Evolutionary conservation across 2,329 filamentous ascomycete genomes (phyloP), one percentile per base, ranked within the genome.

Genomic region (Apiospora kogelbergensis): DNA sequence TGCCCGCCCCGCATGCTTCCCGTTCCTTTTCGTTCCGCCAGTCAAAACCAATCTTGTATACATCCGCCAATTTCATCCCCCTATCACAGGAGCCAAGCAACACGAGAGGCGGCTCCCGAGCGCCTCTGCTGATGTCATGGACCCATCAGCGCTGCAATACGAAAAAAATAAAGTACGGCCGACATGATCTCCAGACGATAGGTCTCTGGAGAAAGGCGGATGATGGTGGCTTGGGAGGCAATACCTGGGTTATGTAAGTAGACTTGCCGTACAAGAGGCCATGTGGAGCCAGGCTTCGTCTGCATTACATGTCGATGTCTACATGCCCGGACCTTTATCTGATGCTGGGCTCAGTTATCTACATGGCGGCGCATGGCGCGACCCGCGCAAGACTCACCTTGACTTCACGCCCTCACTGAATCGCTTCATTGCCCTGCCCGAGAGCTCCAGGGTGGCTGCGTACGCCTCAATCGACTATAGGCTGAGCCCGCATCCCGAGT

Each of bases 381-480:
- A 91, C 76, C 88, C 88, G 53, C 78, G 79, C 67, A 81, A 84
- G 68, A 81, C 81, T 53, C 80, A 84, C 37, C 74, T 81, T 66
- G 82, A 82, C 68, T 87, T 88, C 72, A 70, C 76, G 33, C 79
- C 84, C 4, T 80, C 83, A 65, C 81, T 88, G 65, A 76, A 80
- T 68, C 74, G 78, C 44, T 69, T 42, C 63, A 11, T 53, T 22
- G 53, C 63, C 24, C 42, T 45, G 11, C 37, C 63, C 22, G 63
- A 65, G 22, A 57, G 30, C 30, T 13, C 67, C 13, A 76, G 79
- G 65, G 81, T 93, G 69, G 86, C 86, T 26, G 90, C 86, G 70
- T 87, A 92, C 75, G 87, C 89, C 37, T 90, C 89, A 60, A 76
- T 91, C 69, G 87, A 89, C 78, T 91, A 91, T 82, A 85, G 89